Percentiles rank a stretch among this genome's conserved stretches.
Evolutionary conservation across 108 stramenopile genomes (phyloP).

Genomic region (Fragilaria crotonensis): DNA sequence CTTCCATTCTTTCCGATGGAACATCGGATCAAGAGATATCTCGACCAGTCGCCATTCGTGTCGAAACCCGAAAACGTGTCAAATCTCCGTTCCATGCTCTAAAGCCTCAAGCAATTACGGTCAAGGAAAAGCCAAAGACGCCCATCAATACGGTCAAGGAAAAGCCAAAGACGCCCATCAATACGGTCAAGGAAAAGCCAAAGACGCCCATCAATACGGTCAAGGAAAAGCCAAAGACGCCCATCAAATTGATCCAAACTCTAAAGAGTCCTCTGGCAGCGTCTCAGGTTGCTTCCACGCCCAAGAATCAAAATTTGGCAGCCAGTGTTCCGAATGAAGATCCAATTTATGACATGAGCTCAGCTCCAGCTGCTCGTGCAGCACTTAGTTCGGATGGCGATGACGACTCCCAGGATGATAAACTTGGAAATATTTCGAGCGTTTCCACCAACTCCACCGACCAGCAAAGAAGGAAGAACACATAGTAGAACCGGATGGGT

Average conservation of each 20-base stretch:
- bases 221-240: not conserved
- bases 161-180: not conserved
- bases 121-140: not conserved
- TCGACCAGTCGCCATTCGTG: not conserved
- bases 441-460: too few relatives aligned
- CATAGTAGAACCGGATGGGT: too few relatives aligned
- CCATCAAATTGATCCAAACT: not conserved
- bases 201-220: not conserved
- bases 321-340: too few relatives aligned
- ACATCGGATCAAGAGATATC: not conserved
- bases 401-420: not conserved
- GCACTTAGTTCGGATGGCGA: too few relatives aligned
- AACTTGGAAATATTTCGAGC: not conserved
- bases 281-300: too few relatives aligned
- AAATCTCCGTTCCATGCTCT: not conserved
- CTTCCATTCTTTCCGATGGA: not conserved
- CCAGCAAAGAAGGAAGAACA: too few relatives aligned
- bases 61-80: not conserved
- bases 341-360: too few relatives aligned
- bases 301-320: too few relatives aligned
- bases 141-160: not conserved
- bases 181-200: not conserved
- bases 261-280: too few relatives aligned
- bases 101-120: not conserved
- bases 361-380: too few relatives aligned